phyloP scores from a whole-genome alignment of 2,329 filamentous ascomycete species.

The Ophiostoma novo-ulmi region DNA sequence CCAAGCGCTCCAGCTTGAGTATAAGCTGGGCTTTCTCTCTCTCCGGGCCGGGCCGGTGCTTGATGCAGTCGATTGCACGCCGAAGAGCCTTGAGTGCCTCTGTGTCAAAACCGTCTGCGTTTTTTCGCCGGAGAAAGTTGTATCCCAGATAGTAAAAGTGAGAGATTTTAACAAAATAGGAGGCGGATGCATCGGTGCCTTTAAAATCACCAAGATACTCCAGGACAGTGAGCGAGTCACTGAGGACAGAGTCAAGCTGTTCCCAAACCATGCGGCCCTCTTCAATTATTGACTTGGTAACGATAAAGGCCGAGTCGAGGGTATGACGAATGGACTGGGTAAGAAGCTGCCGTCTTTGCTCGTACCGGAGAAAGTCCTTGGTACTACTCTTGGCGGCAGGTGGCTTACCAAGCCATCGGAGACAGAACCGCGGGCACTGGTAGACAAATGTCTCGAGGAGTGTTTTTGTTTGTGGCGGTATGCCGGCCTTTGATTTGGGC shows the following conservation, averaged over 20 bases:
- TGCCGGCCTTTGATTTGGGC: slow-evolving; percentile 18
- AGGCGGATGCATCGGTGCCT: slow-evolving; percentile 29
- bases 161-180: slow-evolving; percentile 61
- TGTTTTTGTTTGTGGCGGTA: slow-evolving; percentile 27
- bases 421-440: slow-evolving; percentile 55
- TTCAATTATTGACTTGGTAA: slow-evolving; percentile 50
- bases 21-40: slow-evolving; percentile 56
- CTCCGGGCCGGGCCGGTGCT: slow-evolving; percentile 49
- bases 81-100: slow-evolving; percentile 46
- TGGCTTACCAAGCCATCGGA: slow-evolving; percentile 57
- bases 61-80: slow-evolving; percentile 59
- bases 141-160: slow-evolving; percentile 66
- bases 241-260: slow-evolving; percentile 51
- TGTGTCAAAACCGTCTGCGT: slow-evolving; percentile 39
- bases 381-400: slow-evolving; percentile 47
- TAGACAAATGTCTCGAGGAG: slow-evolving; percentile 54
- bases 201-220: slow-evolving; percentile 46
- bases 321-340: slow-evolving; percentile 50
- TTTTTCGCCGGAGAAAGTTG: slow-evolving; percentile 45
- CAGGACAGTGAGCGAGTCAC: slow-evolving; percentile 52
- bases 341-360: slow-evolving; percentile 53
- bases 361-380: slow-evolving; percentile 57
- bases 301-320: slow-evolving; percentile 56
- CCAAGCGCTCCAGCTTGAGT: slow-evolving; percentile 62
- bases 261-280: slow-evolving; percentile 49